Evolutionary conservation across 2,329 filamentous ascomycete genomes (phyloP).

Genomic region (Ophiosphaerella narmari): DNA sequence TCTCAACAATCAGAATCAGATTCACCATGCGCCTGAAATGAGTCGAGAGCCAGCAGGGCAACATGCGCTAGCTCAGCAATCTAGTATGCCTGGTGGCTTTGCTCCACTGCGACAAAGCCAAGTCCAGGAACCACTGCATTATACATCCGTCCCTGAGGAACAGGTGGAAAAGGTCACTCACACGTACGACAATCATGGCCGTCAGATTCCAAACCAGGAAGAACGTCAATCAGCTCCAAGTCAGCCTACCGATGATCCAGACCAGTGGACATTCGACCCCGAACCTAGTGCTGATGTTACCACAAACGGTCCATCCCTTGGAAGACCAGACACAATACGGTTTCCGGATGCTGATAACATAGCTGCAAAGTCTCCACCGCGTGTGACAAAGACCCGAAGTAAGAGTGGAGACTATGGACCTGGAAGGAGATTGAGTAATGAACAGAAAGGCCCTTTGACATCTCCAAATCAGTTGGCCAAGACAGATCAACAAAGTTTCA

Average conservation of each 20-base stretch:
- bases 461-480: constrained; percentile 51
- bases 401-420: constrained; percentile 68
- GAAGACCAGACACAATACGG: constrained; percentile 80
- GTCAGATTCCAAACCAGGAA: constrained; percentile 54
- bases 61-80: constrained; percentile 46
- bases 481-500: constrained; percentile 78
- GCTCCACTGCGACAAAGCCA: constrained; percentile 44
- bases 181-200: constrained; percentile 62
- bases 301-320: constrained; percentile 58
- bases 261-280: constrained; percentile 88
- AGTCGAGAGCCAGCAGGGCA: constrained; percentile 50
- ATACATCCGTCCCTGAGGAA: constrained; percentile 55
- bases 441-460: constrained; percentile 63
- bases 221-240: constrained; percentile 38
- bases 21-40: constrained; percentile 51
- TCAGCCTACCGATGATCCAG: constrained; percentile 59
- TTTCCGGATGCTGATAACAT: constrained; percentile 83
- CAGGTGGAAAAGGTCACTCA: constrained; percentile 63
- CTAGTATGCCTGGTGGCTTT: constrained; percentile 31
- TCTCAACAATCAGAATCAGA: constrained; percentile 43
- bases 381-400: constrained; percentile 68
- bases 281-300: constrained; percentile 68
- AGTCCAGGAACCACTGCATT: constrained; percentile 44
- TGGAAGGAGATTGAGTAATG: constrained; percentile 63
- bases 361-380: constrained; percentile 77